Evolutionary conservation across 768 basidiomycete species (phyloP), one percentile per base, ranked within the genome.

Genomic region (Lactarius akahatsu): DNA sequence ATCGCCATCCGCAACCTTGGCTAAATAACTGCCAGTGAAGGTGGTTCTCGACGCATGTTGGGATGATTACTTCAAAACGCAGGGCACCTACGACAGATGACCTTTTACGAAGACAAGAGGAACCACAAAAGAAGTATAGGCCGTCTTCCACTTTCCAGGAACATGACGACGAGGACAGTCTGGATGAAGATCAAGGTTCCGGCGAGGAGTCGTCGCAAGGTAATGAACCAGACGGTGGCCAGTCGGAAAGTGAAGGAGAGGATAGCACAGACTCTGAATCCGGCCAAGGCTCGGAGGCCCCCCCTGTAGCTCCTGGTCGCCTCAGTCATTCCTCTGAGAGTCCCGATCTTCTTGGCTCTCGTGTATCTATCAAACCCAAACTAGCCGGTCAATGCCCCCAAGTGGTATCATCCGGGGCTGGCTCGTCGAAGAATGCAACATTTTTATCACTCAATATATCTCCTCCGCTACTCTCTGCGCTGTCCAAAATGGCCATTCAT

Each of bases 401-500:
- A 28, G 50, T 13, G 50, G 50, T 32, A 59, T 65, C 56, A 54
- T 61, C 61, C 57, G 30, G 40, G 23, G 57, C 15, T 26, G 63
- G 43, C 63, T 40, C 66, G 16, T 65, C 64, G 47, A 57, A 65
- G 63, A 70, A 73, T 4, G 50, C 70, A 40, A 80, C 83, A 20
- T 92, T 90, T 68, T 73, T 76, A 18, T 80, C 83, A 2, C 78
- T 92, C 65, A 87, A 86, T 2, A 81, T 92, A 66, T 87, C 86
- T 0, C 65, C 80, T 2, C 73, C 80, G 3, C 80, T 99, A 40
- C 83, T 87, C 62, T 72, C 78, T 16, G 87, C 93, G 1, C 80
- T 98, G 61, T 78, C 77, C 36, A 82, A 84, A 41, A 94, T 99
- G 90, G 92, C 94, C 16, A 98, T 98, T 67, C 82, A 81, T 43